Percentiles rank a stretch among this genome's conserved stretches.
These are phyloP conservation scores for Penicillium sp. DNA, from an alignment of 2,329 filamentous ascomycete species.

Conservation along the genomic window DNA sequence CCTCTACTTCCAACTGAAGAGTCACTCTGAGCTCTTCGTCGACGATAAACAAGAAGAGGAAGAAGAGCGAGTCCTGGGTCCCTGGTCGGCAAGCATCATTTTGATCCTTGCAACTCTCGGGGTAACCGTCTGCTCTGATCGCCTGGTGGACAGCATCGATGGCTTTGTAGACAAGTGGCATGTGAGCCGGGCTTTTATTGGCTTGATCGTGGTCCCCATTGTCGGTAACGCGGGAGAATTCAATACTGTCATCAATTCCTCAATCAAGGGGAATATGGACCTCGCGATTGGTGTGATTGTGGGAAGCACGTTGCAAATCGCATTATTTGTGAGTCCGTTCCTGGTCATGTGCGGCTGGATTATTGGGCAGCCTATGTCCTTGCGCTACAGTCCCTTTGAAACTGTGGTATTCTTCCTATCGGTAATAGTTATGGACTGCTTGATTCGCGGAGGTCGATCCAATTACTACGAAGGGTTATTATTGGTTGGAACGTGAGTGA, in stretches of 20 bases:
- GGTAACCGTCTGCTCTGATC: conserved; percentile 16
- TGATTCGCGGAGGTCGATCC: conserved; percentile 15
- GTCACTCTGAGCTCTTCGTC: conserved; percentile 14
- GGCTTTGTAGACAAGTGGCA: conserved; percentile 44
- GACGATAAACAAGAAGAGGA: conserved; percentile 10
- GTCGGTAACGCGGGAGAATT: conserved; percentile 52
- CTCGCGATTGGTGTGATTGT: conserved; percentile 49
- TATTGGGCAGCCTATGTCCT: conserved; percentile 43
- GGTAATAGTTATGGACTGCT: conserved; percentile 18
- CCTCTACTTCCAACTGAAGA: conserved; percentile 47
- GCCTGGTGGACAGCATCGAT: conserved; percentile 49
- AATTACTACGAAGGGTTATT: conserved; percentile 18
- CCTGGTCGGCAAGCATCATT: conserved; percentile 12
- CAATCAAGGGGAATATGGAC: conserved; percentile 52
- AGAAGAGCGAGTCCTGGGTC: conserved; percentile 9
- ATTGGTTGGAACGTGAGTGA: conserved; percentile 16
- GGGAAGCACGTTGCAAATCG: conserved; percentile 49
- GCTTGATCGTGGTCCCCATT: conserved; percentile 49
- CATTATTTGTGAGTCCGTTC: conserved; percentile 49
- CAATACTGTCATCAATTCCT: conserved; percentile 48
- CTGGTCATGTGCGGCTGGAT: conserved; percentile 51
- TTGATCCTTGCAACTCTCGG: conserved; percentile 16
- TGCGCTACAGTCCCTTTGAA: conserved; percentile 17
- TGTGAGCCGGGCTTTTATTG: conserved; percentile 51
- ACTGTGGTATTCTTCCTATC: conserved; percentile 16